A percentile compares a stretch with the other conserved stretches of the same genome.
Evolutionary conservation across 768 basidiomycete genomes (phyloP).

Genomic region (Imleria badia): DNA sequence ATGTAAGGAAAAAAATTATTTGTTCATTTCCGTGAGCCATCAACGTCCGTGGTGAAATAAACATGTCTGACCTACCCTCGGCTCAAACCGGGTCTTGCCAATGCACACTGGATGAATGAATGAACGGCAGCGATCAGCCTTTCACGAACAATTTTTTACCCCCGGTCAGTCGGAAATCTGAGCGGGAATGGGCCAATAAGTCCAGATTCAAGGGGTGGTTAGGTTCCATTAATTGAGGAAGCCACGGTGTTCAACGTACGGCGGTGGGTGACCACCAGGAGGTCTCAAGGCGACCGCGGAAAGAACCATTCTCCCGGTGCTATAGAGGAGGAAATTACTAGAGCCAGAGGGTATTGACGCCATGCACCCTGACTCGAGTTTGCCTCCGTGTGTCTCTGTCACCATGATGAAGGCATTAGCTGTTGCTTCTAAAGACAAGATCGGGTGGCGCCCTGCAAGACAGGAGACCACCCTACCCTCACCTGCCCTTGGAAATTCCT

Average conservation of each 20-base stretch:
- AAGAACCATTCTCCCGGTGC: background rate
- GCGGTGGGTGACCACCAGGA: conserved; percentile 20
- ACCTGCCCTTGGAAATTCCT: conserved; percentile 13
- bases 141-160: conserved; percentile 15
- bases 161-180: conserved; percentile 11
- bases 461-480: conserved; percentile 12
- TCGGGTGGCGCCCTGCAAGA: conserved; percentile 20
- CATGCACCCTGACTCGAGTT: conserved; percentile 9
- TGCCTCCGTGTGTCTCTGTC: conserved; percentile 12
- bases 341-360: conserved; percentile 4
- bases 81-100: conserved; percentile 3
- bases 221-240: conserved; percentile 25
- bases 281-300: conserved; percentile 28
- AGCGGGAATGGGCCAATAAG: background rate
- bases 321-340: conserved; percentile 13
- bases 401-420: conserved; percentile 14
- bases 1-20: conserved; percentile 25
- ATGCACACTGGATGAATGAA: conserved; percentile 14
- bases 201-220: conserved; percentile 6
- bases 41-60: conserved; percentile 24
- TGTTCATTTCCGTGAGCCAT: conserved; percentile 31
- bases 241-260: conserved; percentile 2
- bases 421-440: conserved; percentile 8
- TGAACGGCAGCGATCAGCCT: conserved; percentile 15
- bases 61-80: conserved; percentile 15